Evolutionary conservation across 306 rosid genomes (phyloP).

Genomic region (Quercus wislizeni): DNA sequence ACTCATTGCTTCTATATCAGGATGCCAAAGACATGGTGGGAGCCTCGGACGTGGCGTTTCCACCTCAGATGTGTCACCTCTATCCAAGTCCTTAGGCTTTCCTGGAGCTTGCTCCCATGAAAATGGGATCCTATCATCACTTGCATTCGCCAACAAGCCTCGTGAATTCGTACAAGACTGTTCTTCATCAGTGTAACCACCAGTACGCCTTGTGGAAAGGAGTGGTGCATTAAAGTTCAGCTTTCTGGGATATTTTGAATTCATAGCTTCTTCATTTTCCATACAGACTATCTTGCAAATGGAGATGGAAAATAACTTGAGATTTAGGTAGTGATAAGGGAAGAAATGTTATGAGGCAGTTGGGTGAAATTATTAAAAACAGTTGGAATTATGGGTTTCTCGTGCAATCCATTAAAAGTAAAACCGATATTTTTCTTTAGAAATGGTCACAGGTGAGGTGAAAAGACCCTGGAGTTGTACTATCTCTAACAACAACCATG

Average conservation of each 20-base stretch:
- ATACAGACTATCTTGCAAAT: neutral
- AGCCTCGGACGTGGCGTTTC: constrained; percentile 52
- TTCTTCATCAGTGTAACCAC: constrained; percentile 10
- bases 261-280: constrained; percentile 22
- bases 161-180: constrained; percentile 21
- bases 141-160: constrained; percentile 17
- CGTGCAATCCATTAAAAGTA: constrained; percentile 44
- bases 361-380: constrained; percentile 38
- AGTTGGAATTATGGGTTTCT: constrained; percentile 52
- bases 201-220: constrained; percentile 58
- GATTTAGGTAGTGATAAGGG: constrained; percentile 13
- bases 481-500: neutral
- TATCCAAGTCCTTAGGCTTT: constrained; percentile 50
- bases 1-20: constrained; percentile 7
- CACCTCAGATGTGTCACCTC: constrained; percentile 3
- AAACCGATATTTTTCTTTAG: constrained; percentile 31
- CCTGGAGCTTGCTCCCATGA: constrained; percentile 84
- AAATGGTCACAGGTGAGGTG: constrained; percentile 40
- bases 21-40: constrained; percentile 57
- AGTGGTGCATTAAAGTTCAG: constrained; percentile 70
- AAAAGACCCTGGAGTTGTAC: constrained; percentile 11
- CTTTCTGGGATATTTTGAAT: constrained; percentile 47
- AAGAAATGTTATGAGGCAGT: constrained; percentile 22
- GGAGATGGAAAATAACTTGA: neutral
- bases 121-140: constrained; percentile 68